Evolutionary conservation across 1,284 basidiomycete genomes (phyloP), one percentile per base, ranked within the genome.

Genomic region (Tilletiaria anomala): DNA sequence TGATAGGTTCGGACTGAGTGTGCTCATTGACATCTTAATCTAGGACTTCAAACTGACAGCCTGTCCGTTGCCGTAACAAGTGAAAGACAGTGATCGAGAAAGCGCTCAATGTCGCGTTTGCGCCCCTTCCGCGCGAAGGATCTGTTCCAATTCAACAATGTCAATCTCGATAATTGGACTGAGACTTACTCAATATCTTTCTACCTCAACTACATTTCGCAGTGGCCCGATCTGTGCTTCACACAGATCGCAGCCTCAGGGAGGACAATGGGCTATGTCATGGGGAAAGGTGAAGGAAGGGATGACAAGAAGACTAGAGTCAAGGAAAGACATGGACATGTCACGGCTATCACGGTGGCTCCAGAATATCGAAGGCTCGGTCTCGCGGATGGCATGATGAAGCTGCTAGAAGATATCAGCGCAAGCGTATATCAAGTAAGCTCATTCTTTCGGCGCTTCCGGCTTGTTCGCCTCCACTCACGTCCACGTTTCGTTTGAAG

Each of bases 161-260:
- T 87, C 47, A 91, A 91, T 66, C 71, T 89, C 59, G 86, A 91
- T 67, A 73, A 87, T 41, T 91, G 83, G 83, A 91, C 86, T 35
- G 87, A 91, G 70, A 91, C 87, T 15, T 91, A 87, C 66, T 79
- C 79, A 35, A 79, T 83, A 56, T 75, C 74, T 20, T 91, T 89
- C 68, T 91, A 91, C 67, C 71, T 91, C 33, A 77, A 71, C 63
- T 91, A 91, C 63, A 76, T 91, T 42, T 76, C 81, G 5, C 75
- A 81, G 43, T 91, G 86, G 86, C 84, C 85, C 3, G 86, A 91
- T 66, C 71, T 91, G 20, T 87, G 83, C 62, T 80, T 77, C 50
- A 77, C 78, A 2, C 78, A 85, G 67, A 77, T 81, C 54, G 77
- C 82, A 5, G 14, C 29, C 35, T 19, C 34, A 32, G 29, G 26